A percentile compares a stretch with the other conserved stretches of the same genome.
phyloP scores from a whole-genome alignment of 1,139 yeast species.

The Pichiaceae sp. region DNA sequence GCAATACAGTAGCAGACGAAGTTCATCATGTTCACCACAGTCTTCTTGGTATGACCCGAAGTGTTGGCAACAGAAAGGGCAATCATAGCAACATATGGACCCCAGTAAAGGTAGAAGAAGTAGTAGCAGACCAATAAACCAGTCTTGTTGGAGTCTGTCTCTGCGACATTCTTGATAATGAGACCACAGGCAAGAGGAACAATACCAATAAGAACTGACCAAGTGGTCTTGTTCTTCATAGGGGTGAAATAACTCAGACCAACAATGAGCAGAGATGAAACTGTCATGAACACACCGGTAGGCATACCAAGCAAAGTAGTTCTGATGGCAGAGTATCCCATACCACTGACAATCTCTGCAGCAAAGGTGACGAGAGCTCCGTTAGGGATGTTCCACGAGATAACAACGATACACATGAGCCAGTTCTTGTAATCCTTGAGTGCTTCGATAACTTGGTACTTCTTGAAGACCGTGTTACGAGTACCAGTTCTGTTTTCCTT shows the following conservation, averaged over 20 bases:
- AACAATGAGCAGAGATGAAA: background rate
- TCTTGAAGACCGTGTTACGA: slow-evolving; percentile 24
- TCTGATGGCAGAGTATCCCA: slow-evolving; percentile 33
- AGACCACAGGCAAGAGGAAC: background rate
- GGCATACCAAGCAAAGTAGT: slow-evolving; percentile 41
- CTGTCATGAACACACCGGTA: slow-evolving; percentile 13
- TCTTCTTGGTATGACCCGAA: slow-evolving; percentile 63
- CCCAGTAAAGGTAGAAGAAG: background rate
- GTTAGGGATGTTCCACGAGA: background rate
- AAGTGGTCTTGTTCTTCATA: no score
- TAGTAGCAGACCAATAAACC: background rate
- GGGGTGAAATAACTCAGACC: background rate
- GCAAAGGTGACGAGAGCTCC: slow-evolving; percentile 31
- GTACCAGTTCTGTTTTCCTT: slow-evolving; percentile 24
- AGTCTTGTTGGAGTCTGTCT: background rate
- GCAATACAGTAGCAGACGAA: slow-evolving; percentile 61
- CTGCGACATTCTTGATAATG: background rate
- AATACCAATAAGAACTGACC: background rate
- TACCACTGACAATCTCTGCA: slow-evolving; percentile 33
- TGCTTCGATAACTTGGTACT: slow-evolving; percentile 25
- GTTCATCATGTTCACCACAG: slow-evolving; percentile 47
- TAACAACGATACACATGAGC: background rate
- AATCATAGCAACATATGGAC: background rate
- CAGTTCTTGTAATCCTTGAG: slow-evolving; percentile 4
- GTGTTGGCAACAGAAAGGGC: slow-evolving; percentile 16